These are phyloP conservation scores for Pseudogymnoascus sp. DNA, from an alignment of 2,329 filamentous ascomycete species.

Conservation along the genomic window DNA sequence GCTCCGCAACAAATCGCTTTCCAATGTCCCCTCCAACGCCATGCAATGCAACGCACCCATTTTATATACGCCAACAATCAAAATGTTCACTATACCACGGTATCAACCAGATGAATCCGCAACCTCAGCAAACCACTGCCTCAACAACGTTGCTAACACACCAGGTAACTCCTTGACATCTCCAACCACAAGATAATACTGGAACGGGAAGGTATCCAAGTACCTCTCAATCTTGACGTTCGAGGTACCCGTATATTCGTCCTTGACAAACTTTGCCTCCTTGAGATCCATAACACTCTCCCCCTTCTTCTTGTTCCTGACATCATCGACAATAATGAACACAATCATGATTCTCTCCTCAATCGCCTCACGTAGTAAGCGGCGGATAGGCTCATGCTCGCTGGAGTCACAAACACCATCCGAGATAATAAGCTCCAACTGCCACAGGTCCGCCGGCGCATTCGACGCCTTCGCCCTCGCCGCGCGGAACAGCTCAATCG, in stretches of 20 bases:
- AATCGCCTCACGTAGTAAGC: constrained; percentile 76
- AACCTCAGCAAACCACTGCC: constrained; percentile 88
- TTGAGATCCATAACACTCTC: constrained; percentile 80
- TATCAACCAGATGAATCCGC: constrained; percentile 22
- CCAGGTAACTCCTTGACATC: constrained; percentile 85
- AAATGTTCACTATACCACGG: background rate
- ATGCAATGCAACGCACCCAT: background rate
- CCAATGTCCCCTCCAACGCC: background rate
- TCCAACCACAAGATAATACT: constrained; percentile 91
- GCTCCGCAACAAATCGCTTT: background rate
- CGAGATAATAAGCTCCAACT: constrained; percentile 84
- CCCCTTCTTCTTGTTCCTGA: constrained; percentile 42
- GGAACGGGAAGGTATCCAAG: constrained; percentile 91
- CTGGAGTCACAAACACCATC: constrained; percentile 81
- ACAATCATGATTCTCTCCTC: constrained; percentile 97
- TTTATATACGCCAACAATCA: constrained; percentile 6
- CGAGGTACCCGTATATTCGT: constrained; percentile 48
- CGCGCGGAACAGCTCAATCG: constrained; percentile 72
- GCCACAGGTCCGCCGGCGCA: constrained; percentile 74
- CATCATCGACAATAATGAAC: constrained; percentile 86
- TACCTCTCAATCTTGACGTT: constrained; percentile 81
- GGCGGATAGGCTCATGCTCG: constrained; percentile 73
- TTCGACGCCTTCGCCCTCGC: constrained; percentile 51
- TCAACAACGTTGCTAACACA: constrained; percentile 77
- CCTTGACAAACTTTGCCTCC: constrained; percentile 72